Evolutionary conservation across 1,284 basidiomycete species (phyloP).

Genomic region (Microbotryum scabiosae): DNA sequence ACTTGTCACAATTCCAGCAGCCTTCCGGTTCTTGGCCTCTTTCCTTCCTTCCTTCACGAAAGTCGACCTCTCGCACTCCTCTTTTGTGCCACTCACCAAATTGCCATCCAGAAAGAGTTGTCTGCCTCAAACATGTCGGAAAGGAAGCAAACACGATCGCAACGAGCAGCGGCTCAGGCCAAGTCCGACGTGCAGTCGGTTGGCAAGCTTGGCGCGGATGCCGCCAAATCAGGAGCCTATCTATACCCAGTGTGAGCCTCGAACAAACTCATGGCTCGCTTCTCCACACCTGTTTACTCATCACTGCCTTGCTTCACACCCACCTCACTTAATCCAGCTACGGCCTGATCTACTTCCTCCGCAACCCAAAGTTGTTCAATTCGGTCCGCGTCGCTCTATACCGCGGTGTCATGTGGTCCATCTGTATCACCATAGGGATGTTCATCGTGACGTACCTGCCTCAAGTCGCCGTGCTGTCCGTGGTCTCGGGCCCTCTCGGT

Average conservation of each 20-base stretch:
- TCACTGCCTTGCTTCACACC: neutral
- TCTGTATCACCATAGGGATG: slow-evolving; percentile 45
- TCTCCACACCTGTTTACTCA: neutral
- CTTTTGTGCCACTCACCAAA: neutral
- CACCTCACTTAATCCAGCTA: slow-evolving; percentile 15
- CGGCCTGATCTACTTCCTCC: slow-evolving; percentile 42
- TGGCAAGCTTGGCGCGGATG: slow-evolving; percentile 36
- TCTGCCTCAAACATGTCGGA: slow-evolving; percentile 22
- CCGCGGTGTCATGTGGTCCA: slow-evolving; percentile 38
- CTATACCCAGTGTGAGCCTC: slow-evolving; percentile 42
- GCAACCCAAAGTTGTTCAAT: slow-evolving; percentile 40
- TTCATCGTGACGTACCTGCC: slow-evolving; percentile 61
- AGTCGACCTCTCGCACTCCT: neutral
- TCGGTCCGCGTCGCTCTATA: slow-evolving; percentile 42
- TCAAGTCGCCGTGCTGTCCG: slow-evolving; percentile 55
- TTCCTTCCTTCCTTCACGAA: neutral
- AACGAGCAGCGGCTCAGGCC: neutral
- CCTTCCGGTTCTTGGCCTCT: neutral
- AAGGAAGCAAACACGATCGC: slow-evolving; percentile 24
- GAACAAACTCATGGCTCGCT: neutral
- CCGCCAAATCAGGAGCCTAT: slow-evolving; percentile 42
- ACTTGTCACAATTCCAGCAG: neutral
- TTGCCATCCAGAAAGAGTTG: neutral
- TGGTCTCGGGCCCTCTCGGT: slow-evolving; percentile 55
- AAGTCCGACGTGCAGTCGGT: slow-evolving; percentile 3